Base-by-base conservation (phyloP, 2,329 filamentous ascomycete species). In the Colletotrichum somersetense region DNA sequence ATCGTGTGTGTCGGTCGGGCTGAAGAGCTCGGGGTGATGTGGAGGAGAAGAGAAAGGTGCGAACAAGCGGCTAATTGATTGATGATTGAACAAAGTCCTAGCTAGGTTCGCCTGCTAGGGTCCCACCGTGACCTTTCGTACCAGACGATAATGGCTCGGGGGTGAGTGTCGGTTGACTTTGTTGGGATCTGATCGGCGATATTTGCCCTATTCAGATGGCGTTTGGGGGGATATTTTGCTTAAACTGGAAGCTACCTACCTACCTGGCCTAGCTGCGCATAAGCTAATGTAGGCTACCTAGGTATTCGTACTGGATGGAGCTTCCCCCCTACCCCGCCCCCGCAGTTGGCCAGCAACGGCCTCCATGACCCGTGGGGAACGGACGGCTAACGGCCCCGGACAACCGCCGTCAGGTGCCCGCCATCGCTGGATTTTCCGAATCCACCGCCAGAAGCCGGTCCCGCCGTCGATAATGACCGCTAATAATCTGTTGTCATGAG, bases 121-220 rank as follows among this genome's bases (percentile, higher is more conserved):
- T 35, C 26, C 58, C 53, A 66, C 69, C 46, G 69, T 53, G 53
- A 35, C 53, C 46, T 64, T 59, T 72, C 14, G 56, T 55, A 48
- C 62, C 66, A 52, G 69, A 64, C 59, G 65, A 72, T 53, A 50
- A 38, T 46, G 26, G 23, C 40, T 35, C n/a, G 26, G 16, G 67
- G 35, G 23, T 26, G 44, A 23, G n/a, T 52, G 46, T 40, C 42
- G 12, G 69, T 64, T 69, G 66, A 66, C 33, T 61, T 69, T 59
- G 66, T 61, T 64, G 59, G 69, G 69, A 55, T 52, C 23, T 10
- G 40, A 61, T 57, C 69, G 69, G 69, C 69, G 69, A 69, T 55
- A 56, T 69, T 72, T 64, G 12, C 69, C 66, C 30, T 38, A 52
- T 72, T 69, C 11, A 66, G 69, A 62, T 66, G 55, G 59, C 69